Evolutionary conservation across 1,284 basidiomycete genomes (phyloP), one percentile per base, ranked within the genome.

Genomic region (Tilletia walkeri): DNA sequence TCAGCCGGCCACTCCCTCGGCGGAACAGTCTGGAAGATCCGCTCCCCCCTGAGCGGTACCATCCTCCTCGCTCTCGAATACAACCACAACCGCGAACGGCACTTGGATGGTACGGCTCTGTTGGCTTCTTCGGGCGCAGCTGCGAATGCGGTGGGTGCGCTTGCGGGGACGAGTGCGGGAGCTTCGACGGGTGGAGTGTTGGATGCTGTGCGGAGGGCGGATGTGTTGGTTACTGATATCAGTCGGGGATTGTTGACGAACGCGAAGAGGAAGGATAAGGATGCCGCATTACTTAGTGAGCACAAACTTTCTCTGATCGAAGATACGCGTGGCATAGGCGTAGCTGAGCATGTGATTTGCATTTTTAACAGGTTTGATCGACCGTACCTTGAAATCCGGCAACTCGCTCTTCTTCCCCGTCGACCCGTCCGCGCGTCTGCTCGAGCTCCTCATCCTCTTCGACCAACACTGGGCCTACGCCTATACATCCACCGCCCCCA

Each of bases 381-480:
- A 93, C 50, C 90, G 95, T 70, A 93, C 92, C 4, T 88, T 91
- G 4, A 94, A 94, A 0, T 94, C 54, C 87, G 90, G 65, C 89
- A 90, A 20, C 87, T 89, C 59, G 89, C 90, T 99, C 34, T 87
- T 99, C 30, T 86, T 98, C 49, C 96, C 96, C 3, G 93, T 93
- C 78, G 96, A 99, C 82, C 89, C 94, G 0, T 94, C 95, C 41
- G 94, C 94, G 0, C 90, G 96, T 24, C 87, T 99, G 3, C 88
- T 99, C 30, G 96, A 99, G 82, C 87, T 99, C 4, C 89, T 99
- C 41, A 92, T 99, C 24, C 86, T 99, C 10, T 89, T 99, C 53
- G 96, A 99, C 82, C 94, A 97, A 82, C 95, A 99, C 83, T 99
- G 96, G 96, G 91, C 91, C 67, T 98, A 90, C 84, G 92, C 86